phyloP scores from a whole-genome alignment of 176 grass and related monocot species.

The Poa pratensis region DNA sequence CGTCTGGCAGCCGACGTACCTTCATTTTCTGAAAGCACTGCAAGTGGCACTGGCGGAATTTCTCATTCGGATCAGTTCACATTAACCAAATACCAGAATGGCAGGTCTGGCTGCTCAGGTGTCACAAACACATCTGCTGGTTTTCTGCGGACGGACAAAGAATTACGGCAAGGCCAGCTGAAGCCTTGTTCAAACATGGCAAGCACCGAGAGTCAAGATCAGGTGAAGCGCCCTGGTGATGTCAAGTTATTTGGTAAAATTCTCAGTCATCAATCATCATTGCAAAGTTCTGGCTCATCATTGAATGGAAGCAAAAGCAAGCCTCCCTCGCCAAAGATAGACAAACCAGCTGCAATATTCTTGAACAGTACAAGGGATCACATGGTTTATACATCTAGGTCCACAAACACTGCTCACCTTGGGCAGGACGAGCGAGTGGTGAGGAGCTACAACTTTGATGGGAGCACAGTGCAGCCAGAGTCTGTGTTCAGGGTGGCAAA shows the following conservation, averaged over 20 bases:
- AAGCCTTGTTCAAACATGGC: conserved; percentile 41
- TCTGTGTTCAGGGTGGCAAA: conserved; percentile 53
- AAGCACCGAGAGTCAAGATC: conserved; percentile 52
- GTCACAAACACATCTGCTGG: conserved; percentile 36
- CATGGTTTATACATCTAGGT: conserved; percentile 47
- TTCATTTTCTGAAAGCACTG: conserved; percentile 45
- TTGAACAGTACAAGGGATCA: conserved; percentile 41
- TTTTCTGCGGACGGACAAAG: conserved; percentile 32
- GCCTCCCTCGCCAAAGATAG: conserved; percentile 37
- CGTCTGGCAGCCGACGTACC: conserved; percentile 33
- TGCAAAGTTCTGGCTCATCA: conserved; percentile 61
- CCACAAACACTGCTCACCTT: conserved; percentile 24
- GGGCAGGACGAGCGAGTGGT: conserved; percentile 50
- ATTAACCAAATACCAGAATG: conserved; percentile 49
- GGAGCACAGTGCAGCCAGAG: conserved; percentile 54
- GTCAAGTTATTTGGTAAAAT: conserved; percentile 87
- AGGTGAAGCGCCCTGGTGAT: conserved; percentile 60
- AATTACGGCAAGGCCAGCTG: conserved; percentile 20
- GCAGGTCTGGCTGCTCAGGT: conserved; percentile 43
- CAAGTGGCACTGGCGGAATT: conserved; percentile 23
- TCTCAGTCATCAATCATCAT: conserved; percentile 62
- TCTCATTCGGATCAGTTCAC: conserved; percentile 55
- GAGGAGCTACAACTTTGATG: conserved; percentile 58
- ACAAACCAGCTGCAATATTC: conserved; percentile 35
- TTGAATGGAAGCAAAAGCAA: conserved; percentile 53